Conservation (phyloP, 2,329 filamentous ascomycete genomes). For the Alternaria tenuissima region DNA sequence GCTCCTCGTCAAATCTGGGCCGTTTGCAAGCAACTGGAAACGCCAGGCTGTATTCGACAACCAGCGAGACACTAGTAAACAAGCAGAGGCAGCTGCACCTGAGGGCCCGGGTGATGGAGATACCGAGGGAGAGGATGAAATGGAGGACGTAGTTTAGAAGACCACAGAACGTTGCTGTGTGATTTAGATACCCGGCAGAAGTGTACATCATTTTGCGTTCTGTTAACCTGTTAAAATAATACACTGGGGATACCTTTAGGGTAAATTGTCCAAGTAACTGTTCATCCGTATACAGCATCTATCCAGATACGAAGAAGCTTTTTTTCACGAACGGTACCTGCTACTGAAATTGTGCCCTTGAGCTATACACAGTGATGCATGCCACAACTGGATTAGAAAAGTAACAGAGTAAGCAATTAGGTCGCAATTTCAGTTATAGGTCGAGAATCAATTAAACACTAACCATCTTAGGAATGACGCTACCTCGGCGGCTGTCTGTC, state of each 20-base stretch:
- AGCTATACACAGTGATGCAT: neutral
- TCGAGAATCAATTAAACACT: neutral
- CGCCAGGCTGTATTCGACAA: constrained; percentile 73
- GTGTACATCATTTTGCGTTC: neutral
- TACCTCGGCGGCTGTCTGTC: constrained; percentile 1
- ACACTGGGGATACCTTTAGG: neutral
- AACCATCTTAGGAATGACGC: constrained; percentile 7
- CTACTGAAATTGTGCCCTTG: neutral
- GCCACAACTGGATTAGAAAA: neutral
- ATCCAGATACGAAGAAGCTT: neutral
- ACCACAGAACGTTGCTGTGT: neutral
- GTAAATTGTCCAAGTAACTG: neutral
- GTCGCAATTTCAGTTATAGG: neutral
- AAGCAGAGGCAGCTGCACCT: constrained; percentile 38
- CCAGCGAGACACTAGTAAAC: constrained; percentile 48
- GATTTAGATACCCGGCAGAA: constrained; percentile 7
- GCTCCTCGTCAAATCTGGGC: constrained; percentile 80
- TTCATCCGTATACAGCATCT: neutral
- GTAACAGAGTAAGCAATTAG: neutral
- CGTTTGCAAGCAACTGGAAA: constrained; percentile 86
- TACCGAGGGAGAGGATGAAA: constrained; percentile 74
- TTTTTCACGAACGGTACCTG: neutral
- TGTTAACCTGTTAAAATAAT: neutral
- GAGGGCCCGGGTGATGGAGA: constrained; percentile 64
- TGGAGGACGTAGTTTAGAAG: constrained; percentile 73